Conservation (phyloP, 2,329 filamentous ascomycete genomes). For the Corinectria fuckeliana region DNA sequence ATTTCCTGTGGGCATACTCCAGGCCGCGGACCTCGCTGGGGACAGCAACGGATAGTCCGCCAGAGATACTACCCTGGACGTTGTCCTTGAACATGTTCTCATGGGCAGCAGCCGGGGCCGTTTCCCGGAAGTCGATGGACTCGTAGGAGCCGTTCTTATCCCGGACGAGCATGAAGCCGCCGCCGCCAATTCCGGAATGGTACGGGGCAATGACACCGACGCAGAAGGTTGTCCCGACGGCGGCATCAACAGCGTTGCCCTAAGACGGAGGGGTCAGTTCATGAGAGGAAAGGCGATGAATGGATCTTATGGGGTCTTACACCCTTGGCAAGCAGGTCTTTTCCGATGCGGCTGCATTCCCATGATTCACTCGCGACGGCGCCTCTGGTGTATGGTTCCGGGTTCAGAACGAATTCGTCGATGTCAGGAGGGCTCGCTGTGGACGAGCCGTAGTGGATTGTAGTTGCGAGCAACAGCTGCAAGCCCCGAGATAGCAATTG, state of each 20-base stretch:
- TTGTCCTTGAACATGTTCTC: constrained; percentile 87
- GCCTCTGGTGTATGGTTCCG: constrained; percentile 48
- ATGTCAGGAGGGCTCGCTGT: constrained; percentile 17
- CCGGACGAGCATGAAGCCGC: constrained; percentile 87
- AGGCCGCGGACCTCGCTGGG: constrained; percentile 81
- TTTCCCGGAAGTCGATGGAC: constrained; percentile 88
- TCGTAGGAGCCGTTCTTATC: constrained; percentile 78
- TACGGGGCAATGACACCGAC: constrained; percentile 80
- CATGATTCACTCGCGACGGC: constrained; percentile 74
- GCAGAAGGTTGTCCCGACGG: constrained; percentile 77
- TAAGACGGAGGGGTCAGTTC: constrained; percentile 31
- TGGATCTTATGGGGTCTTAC: constrained; percentile 42
- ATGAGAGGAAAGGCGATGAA: not conserved
- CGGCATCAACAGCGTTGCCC: constrained; percentile 79
- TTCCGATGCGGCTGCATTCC: constrained; percentile 73
- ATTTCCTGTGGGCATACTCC: constrained; percentile 76
- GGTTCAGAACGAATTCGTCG: constrained; percentile 18
- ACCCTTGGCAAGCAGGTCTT: constrained; percentile 62
- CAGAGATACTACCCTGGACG: constrained; percentile 67
- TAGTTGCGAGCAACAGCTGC: constrained; percentile 13
- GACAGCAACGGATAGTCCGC: constrained; percentile 75
- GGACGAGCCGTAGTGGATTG: constrained; percentile 16
- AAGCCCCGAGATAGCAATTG: not conserved
- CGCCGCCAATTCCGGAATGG: constrained; percentile 84
- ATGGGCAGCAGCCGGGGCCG: constrained; percentile 80